A percentile compares a stretch with the other conserved stretches of the same genome.
Conservation (phyloP, 306 rosid species). For the Lathyrus tuberosus region DNA sequence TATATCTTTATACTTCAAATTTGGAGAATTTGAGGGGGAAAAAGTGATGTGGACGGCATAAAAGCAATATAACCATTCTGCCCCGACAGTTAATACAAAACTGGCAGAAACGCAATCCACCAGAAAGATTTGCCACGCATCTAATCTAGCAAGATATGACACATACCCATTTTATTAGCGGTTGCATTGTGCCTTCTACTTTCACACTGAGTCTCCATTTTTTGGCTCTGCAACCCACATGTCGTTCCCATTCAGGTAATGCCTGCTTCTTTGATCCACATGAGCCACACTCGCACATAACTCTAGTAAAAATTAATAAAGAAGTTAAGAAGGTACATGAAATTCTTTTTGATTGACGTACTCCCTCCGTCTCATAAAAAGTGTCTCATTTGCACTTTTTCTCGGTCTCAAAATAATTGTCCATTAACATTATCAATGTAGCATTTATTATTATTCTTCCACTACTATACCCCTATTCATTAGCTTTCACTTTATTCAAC, state of each 20-base stretch:
- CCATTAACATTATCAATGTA: too few species aligned
- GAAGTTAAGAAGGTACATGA: neutral
- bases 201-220: constrained; percentile 93
- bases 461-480: too few species aligned
- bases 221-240: constrained; percentile 88
- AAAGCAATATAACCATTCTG: constrained; percentile 23
- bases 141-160: constrained; percentile 30
- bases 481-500: too few species aligned
- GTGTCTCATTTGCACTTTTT: too few species aligned
- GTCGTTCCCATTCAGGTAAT: constrained; percentile 82
- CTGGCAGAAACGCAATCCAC: constrained; percentile 9
- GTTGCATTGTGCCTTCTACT: constrained; percentile 76
- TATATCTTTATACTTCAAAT: constrained; percentile 17
- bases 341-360: constrained; percentile 26
- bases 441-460: too few species aligned
- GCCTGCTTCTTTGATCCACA: constrained; percentile 73
- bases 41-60: constrained; percentile 11
- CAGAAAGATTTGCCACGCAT: constrained; percentile 5
- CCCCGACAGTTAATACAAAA: constrained; percentile 19
- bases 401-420: too few species aligned
- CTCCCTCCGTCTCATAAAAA: too few species aligned
- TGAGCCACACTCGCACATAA: constrained; percentile 70
- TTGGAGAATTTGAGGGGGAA: constrained; percentile 8
- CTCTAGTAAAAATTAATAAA: constrained; percentile 53
- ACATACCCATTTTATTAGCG: constrained; percentile 92